Evolutionary conservation across 2,329 filamentous ascomycete species (phyloP), one percentile per base, ranked within the genome.

Genomic region (Trichoderma koningii): DNA sequence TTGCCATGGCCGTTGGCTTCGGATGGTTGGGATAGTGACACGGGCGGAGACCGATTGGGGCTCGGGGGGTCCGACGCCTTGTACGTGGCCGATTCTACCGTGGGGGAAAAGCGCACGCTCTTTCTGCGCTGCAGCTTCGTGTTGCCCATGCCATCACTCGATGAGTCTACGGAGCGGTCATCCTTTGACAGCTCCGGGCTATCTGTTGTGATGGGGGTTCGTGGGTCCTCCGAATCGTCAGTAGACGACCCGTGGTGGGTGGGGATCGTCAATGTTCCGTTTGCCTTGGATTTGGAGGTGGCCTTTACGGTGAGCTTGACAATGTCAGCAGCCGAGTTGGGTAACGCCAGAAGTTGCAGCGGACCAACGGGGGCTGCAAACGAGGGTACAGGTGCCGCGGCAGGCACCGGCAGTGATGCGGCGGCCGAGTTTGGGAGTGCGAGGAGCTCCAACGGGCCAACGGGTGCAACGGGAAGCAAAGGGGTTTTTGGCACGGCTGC

Each of bases 31-130:
- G 67, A 73, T 30, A 15, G 69, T 71, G 57, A 73, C 71, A 23
- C 63, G 6, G 48, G 41, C 47, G 67, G 57, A 38, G 70, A 71
- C 60, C 73, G 77, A 67, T 72, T 79, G 21, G 79, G 81, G 68
- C 79, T 85, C 5, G 80, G 85, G 12, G 84, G 83, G 45, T 86
- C 84, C 0, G 76, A 76, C 21, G 79, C 73, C 51, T 81, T 72
- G 67, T 88, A 88, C 0, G 87, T 87, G 1, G 86, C 85, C 9
- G 87, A 87, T 71, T 89, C 84, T 1, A 91, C 85, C 15, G 81
- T 83, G 0, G 88, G 84, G 3, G 89, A 90, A 71, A 92, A 92
- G 9, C 88, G 85, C 2, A 92, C 89, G 63, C 84, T 88, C 77
- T 91, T 92, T 47, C 76, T 77, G 42, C 80, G 78, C 70, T 81